Evolutionary conservation across 768 basidiomycete species (phyloP).

Genomic region (Lactarius tabidus): DNA sequence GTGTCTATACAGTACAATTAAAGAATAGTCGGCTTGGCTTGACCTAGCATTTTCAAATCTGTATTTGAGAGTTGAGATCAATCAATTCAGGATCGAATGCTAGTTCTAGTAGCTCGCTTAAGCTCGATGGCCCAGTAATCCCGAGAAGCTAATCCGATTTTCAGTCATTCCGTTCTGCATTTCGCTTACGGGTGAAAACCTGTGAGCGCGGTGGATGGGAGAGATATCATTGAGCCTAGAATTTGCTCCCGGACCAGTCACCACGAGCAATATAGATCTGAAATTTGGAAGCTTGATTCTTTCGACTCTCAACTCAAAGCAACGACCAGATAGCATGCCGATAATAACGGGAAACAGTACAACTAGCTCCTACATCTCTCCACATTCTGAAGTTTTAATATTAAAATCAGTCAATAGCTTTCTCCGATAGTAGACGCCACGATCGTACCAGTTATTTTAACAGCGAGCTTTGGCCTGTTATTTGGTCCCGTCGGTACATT

Average conservation of each 20-base stretch:
- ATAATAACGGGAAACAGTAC: not conserved
- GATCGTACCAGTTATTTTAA: slow-evolving; percentile 77
- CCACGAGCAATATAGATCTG: not conserved
- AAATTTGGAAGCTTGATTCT: not conserved
- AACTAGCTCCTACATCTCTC: slow-evolving; percentile 34
- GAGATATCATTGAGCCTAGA: not conserved
- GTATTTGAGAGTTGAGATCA: not conserved
- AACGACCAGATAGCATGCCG: not conserved
- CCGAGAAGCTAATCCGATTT: not conserved
- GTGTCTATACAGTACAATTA: not conserved
- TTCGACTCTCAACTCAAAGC: not conserved
- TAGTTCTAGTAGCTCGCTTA: not conserved
- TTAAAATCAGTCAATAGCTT: not conserved
- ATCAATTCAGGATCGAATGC: not conserved
- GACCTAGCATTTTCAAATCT: not conserved
- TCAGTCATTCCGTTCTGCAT: not conserved
- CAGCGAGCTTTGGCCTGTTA: slow-evolving; percentile 82
- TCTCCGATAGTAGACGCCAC: not conserved
- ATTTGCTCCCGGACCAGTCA: not conserved
- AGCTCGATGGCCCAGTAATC: not conserved
- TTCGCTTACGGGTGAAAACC: not conserved
- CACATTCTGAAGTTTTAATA: slow-evolving; percentile 35
- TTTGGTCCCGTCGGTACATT: slow-evolving; percentile 90
- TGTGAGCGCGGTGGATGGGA: not conserved
- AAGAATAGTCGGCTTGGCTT: not conserved